Percentiles rank a stretch among this genome's conserved stretches.
Evolutionary conservation across 768 basidiomycete genomes (phyloP).

Genomic region (Grammothele lineata): DNA sequence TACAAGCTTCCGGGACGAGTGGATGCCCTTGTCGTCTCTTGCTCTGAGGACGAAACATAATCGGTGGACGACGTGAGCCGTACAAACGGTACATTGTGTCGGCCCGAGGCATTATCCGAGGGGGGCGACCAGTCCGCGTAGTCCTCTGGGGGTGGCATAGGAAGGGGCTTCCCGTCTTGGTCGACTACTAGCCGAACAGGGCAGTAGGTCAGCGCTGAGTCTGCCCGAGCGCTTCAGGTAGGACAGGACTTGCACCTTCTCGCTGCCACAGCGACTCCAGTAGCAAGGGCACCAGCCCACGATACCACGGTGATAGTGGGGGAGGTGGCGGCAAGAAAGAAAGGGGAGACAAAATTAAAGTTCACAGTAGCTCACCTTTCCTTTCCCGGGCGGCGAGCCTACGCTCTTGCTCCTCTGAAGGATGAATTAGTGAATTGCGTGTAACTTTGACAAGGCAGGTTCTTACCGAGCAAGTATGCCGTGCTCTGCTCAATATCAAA

Average conservation of each 20-base stretch:
- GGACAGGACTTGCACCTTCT: conserved; percentile 26
- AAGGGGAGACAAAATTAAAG: conserved; percentile 26
- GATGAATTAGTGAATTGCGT: too few species aligned
- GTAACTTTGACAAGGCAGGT: too few species aligned
- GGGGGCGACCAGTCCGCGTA: conserved; percentile 9
- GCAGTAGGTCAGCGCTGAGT: not conserved
- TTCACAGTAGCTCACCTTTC: conserved; percentile 70
- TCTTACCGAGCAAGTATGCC: conserved; percentile 64
- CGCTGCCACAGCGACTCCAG: conserved; percentile 11
- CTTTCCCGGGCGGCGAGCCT: conserved; percentile 63
- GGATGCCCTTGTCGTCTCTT: conserved; percentile 8
- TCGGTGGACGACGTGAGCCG: conserved; percentile 16
- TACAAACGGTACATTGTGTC: conserved; percentile 20
- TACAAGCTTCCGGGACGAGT: conserved; percentile 37
- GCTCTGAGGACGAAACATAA: conserved; percentile 14
- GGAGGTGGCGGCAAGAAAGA: not conserved
- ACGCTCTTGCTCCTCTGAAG: conserved; percentile 64
- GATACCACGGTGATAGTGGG: not conserved
- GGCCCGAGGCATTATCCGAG: conserved; percentile 9
- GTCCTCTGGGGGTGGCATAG: conserved; percentile 17
- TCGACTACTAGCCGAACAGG: conserved; percentile 1
- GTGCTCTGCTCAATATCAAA: conserved; percentile 81
- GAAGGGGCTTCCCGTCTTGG: conserved; percentile 21
- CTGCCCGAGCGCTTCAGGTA: conserved; percentile 1
- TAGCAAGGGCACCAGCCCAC: conserved; percentile 6